Base-by-base conservation (phyloP, 164 flowering plant species). In the Santalum album region DNA sequence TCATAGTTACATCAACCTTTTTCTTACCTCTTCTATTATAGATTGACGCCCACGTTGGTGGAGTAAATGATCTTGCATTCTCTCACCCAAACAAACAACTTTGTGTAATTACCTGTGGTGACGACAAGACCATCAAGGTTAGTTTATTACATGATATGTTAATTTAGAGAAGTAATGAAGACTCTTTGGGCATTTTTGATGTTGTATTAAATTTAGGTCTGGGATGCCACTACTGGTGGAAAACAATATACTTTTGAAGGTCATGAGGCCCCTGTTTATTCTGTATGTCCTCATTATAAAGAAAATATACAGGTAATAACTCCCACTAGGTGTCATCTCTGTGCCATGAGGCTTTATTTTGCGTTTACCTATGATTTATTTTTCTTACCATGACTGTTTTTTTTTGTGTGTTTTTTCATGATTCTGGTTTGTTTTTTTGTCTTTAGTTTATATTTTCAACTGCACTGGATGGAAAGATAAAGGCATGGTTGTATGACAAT, bases 291-390 rank as follows among this genome's bases (percentile, higher is more conserved):
- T 59, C 92, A 86, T 51, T 85, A 86, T 69, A 90, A 90, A 70
- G 95, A 86, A 69, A 84, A 55, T 67, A 84, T 90, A 65, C 95
- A 90, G 88, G 97, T 90, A n/a, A n/a, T n/a, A n/a, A n/a, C n/a
- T n/a, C n/a, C n/a, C n/a, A n/a, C n/a, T n/a, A n/a, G n/a, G n/a
- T n/a, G n/a, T n/a, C n/a, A n/a, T n/a, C n/a, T n/a, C n/a, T n/a
- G n/a, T n/a, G n/a, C n/a, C n/a, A n/a, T n/a, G n/a, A n/a, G n/a
- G n/a, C n/a, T n/a, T n/a, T n/a, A n/a, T n/a, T n/a, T n/a, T n/a
- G n/a, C n/a, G n/a, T n/a, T 29, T 9, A 29, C 4, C 34, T 29
- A 29, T 9, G 9, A 3, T 29, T 29, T 3, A 29, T 29, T 29
- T 4, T 3, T 29, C 6, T 29, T 9, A 3, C 9, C 34, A 29